These are phyloP conservation scores for Stropharia rugosoannulata DNA, from an alignment of 768 basidiomycete genomes.

Conservation along the genomic window DNA sequence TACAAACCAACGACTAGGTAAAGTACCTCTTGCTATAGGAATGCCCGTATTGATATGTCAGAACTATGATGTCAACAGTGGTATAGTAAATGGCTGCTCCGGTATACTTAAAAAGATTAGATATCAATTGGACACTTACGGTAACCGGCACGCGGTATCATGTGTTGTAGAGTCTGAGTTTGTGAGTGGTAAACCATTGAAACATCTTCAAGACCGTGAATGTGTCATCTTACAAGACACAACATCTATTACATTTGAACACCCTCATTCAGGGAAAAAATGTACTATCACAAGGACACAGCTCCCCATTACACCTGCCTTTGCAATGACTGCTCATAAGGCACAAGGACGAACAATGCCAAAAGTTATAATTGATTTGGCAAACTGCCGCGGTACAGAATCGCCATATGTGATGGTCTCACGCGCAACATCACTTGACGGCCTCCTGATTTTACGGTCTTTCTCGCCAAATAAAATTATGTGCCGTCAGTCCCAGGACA, in stretches of 20 bases:
- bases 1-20: neutral
- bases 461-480: neutral
- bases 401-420: neutral
- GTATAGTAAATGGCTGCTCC: neutral
- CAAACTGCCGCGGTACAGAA: neutral
- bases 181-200: neutral
- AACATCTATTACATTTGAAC: neutral
- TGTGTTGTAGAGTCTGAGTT: neutral
- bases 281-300: neutral
- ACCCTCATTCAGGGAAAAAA: neutral
- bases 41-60: neutral
- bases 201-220: neutral
- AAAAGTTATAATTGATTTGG: neutral
- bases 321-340: constrained; percentile 5
- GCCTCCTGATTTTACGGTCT: neutral
- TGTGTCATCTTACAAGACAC: neutral
- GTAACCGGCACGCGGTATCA: neutral
- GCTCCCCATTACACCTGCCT: neutral
- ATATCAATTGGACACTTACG: neutral
- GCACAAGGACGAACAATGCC: neutral
- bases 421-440: neutral
- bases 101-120: neutral
- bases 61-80: neutral
- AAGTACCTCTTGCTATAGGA: neutral
- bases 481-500: neutral